These are phyloP conservation scores for Salix caprea DNA, from an alignment of 345 rosid genomes.

Conservation along the genomic window DNA sequence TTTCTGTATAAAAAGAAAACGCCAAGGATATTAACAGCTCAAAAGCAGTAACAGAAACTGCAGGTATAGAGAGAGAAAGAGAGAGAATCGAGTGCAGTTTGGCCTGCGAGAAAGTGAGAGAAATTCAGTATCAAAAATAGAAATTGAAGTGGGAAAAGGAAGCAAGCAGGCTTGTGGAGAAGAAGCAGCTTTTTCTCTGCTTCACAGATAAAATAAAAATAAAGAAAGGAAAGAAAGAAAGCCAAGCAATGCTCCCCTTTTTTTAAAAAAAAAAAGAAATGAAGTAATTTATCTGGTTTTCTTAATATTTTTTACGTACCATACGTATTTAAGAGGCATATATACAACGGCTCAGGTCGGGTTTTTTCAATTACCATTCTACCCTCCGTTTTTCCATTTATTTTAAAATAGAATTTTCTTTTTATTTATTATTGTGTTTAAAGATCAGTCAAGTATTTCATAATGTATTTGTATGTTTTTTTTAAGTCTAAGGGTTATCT, in stretches of 20 bases:
- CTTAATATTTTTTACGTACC: background rate
- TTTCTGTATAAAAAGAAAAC: background rate
- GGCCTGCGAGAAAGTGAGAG: constrained; percentile 36
- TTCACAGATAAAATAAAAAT: constrained; percentile 19
- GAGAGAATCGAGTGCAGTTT: constrained; percentile 21
- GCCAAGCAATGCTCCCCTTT: background rate
- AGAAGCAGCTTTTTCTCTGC: constrained; percentile 45
- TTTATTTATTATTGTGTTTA: background rate
- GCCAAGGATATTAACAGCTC: background rate
- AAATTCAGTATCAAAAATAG: background rate
- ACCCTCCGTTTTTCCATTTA: background rate
- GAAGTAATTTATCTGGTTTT: background rate
- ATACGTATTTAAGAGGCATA: background rate
- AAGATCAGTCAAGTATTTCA: no score
- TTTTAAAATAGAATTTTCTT: background rate
- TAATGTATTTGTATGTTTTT: no score
- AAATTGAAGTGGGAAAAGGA: constrained; percentile 23
- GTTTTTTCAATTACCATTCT: background rate
- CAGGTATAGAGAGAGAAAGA: background rate
- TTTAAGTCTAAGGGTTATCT: no score
- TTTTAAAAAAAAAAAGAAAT: background rate
- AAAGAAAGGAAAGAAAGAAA: background rate
- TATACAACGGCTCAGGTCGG: background rate
- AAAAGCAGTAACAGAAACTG: background rate
- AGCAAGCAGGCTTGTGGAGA: constrained; percentile 34